A percentile compares a stretch with the other conserved stretches of the same genome.
phyloP scores from a whole-genome alignment of 1,284 basidiomycete genomes.

The Tremellales sp. region DNA sequence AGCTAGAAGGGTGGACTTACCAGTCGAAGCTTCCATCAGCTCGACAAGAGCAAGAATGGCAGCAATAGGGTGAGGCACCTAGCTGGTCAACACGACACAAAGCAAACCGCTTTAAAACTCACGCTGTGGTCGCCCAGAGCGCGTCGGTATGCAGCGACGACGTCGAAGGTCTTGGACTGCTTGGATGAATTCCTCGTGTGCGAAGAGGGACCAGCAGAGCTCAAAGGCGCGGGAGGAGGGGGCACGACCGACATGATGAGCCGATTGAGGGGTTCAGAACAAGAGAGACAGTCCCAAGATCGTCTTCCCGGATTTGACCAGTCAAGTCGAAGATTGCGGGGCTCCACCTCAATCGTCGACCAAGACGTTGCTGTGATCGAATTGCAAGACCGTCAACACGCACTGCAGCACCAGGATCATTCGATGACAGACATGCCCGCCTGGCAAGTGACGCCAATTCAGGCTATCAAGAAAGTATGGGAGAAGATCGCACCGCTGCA shows the following conservation, averaged over 20 bases:
- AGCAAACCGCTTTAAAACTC: too few species aligned
- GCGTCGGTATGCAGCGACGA: conserved; percentile 39
- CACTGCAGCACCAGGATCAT: too few species aligned
- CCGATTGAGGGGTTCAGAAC: background rate
- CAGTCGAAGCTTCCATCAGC: conserved; percentile 46
- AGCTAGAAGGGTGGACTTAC: conserved; percentile 18
- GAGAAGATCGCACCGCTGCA: conserved; percentile 73
- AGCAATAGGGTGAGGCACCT: conserved; percentile 48
- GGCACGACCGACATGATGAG: conserved; percentile 2
- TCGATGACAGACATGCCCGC: background rate
- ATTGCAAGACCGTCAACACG: too few species aligned
- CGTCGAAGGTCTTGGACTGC: conserved; percentile 33
- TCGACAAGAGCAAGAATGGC: conserved; percentile 49
- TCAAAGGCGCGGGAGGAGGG: background rate
- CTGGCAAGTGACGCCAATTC: conserved; percentile 24
- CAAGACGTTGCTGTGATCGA: too few species aligned
- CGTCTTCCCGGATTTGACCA: background rate
- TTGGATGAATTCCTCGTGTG: background rate
- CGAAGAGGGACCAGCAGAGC: conserved; percentile 4
- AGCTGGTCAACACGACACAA: background rate
- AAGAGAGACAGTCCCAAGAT: background rate
- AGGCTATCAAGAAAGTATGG: conserved; percentile 45
- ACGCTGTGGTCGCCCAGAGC: conserved; percentile 45
- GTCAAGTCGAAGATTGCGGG: too few species aligned
- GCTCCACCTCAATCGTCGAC: too few species aligned